These are phyloP conservation scores for Radiomyces spectabilis DNA, from an alignment of 192 early-diverging fungal genomes.

Conservation along the genomic window DNA sequence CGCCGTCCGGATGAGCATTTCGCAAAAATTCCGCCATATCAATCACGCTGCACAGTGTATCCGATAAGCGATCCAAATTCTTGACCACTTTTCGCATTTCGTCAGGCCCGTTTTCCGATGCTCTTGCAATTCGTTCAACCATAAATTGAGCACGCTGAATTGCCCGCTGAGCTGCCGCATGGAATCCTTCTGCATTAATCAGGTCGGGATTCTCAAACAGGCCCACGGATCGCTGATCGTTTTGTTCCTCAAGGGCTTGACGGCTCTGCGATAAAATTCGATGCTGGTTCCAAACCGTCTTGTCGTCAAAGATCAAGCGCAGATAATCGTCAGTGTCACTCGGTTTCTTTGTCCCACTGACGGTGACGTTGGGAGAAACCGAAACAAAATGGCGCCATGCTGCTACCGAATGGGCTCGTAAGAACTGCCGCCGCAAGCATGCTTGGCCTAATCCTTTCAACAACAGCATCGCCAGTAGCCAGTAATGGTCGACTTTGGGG, in stretches of 20 bases:
- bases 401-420: too few species aligned
- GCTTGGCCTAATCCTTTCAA: too few species aligned
- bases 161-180: constrained; percentile 37
- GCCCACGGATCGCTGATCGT: constrained; percentile 3
- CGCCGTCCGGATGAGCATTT: constrained; percentile 76
- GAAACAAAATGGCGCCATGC: too few species aligned
- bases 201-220: constrained; percentile 38
- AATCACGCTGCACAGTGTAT: constrained; percentile 85
- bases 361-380: too few species aligned
- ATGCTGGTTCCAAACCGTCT: constrained; percentile 16
- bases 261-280: background rate
- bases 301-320: constrained; percentile 22
- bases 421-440: too few species aligned
- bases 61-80: constrained; percentile 80
- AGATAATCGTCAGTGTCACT: constrained; percentile 18
- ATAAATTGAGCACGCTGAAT: constrained; percentile 41
- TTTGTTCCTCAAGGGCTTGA: background rate
- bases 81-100: constrained; percentile 78
- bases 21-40: constrained; percentile 91
- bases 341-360: too few species aligned
- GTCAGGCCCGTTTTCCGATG: constrained; percentile 30
- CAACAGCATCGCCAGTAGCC: too few species aligned
- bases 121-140: constrained; percentile 43
- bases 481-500: too few species aligned
- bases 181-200: constrained; percentile 29